These are phyloP conservation scores for Sclerotinia minor DNA, from an alignment of 2,329 filamentous ascomycete genomes.

Conservation along the genomic window DNA sequence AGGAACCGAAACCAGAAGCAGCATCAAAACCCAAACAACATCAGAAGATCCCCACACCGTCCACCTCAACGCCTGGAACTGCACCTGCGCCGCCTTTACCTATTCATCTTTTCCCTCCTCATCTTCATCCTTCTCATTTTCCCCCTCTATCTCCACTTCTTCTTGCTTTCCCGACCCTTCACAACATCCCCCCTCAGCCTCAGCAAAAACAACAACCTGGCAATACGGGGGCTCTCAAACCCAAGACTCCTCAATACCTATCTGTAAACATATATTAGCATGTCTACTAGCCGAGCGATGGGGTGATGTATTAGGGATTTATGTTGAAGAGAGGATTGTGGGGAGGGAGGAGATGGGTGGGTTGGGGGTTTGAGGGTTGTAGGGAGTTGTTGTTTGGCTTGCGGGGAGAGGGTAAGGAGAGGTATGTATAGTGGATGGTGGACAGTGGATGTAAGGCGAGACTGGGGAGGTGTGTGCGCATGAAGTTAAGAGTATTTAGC, in stretches of 20 bases:
- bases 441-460: conserved; percentile 46
- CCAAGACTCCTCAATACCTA: conserved; percentile 47
- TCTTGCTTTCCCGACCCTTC: background rate
- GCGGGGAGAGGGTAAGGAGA: background rate
- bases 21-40: conserved; percentile 23
- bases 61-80: conserved; percentile 76
- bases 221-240: conserved; percentile 50
- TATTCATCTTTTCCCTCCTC: conserved; percentile 63
- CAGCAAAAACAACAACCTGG: conserved; percentile 28
- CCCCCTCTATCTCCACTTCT: no score
- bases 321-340: conserved; percentile 56
- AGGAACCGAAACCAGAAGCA: fast-evolving
- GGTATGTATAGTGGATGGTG: conserved; percentile 46
- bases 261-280: conserved; percentile 87
- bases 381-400: background rate
- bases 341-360: conserved; percentile 70
- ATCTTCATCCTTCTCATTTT: no score
- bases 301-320: conserved; percentile 54
- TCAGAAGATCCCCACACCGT: conserved; percentile 62
- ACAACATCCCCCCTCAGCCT: background rate
- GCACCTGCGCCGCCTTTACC: conserved; percentile 82
- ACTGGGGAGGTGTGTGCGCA: background rate
- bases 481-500: no score
- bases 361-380: conserved; percentile 47
- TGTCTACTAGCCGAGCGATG: conserved; percentile 74